Evolutionary conservation across 306 rosid species (phyloP).

Genomic region (Cercis canadensis): DNA sequence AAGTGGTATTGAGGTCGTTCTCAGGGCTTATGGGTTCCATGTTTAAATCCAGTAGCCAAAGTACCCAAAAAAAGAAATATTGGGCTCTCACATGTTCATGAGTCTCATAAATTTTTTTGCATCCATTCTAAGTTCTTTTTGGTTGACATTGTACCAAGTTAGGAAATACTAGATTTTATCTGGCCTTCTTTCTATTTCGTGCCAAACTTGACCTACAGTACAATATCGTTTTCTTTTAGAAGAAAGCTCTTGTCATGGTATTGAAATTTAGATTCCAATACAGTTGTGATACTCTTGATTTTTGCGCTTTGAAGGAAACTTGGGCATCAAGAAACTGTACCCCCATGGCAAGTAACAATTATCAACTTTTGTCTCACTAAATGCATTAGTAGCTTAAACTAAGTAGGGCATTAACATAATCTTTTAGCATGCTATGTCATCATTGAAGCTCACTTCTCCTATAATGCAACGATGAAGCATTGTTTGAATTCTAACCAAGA

Average conservation of each 20-base stretch:
- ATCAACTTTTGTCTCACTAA: not conserved
- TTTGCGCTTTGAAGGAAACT: not conserved
- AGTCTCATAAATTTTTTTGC: not conserved
- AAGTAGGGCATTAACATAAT: not conserved
- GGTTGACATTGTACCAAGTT: not conserved
- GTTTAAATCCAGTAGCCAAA: too few species aligned
- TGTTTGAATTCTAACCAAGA: conserved; percentile 29
- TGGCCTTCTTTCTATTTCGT: not conserved
- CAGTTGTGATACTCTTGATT: not conserved
- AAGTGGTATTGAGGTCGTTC: too few species aligned
- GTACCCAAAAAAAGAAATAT: too few species aligned
- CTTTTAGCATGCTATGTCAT: not conserved
- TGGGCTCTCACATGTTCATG: not conserved
- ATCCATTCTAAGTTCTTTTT: conserved; percentile 1
- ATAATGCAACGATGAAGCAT: not conserved
- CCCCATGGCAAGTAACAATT: not conserved
- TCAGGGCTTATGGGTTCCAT: too few species aligned
- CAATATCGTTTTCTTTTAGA: not conserved
- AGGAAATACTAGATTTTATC: not conserved
- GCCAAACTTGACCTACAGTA: conserved; percentile 4
- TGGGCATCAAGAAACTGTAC: not conserved
- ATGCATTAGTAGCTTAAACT: not conserved
- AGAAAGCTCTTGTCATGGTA: not conserved
- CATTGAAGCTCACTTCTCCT: conserved; percentile 6
- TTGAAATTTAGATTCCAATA: not conserved